Base-by-base conservation (phyloP, 345 rosid genomes). In the Aurinia saxatilis region DNA sequence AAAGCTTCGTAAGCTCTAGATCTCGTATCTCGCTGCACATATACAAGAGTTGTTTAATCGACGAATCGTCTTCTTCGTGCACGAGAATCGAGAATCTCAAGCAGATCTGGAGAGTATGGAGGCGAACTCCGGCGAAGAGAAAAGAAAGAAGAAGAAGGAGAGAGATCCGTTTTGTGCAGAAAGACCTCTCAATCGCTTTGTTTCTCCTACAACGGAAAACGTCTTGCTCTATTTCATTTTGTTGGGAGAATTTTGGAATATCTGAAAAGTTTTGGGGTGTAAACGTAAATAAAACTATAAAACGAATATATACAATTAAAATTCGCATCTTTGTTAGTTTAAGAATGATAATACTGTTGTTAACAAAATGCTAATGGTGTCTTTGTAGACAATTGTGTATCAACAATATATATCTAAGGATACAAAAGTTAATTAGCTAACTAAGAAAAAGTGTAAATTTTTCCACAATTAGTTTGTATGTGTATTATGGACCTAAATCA, bases 131-230 rank as follows among this genome's bases (percentile, higher is more conserved):
- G 54, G 57, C 40, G 65, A 23, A 16, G 50, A 63, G 74, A 21
- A 15, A 23, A 55, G 51, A 59, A 48, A 48, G 74, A 70, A 55
- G 31, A 21, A 27, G 31, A 27, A n/a, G n/a, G 60, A 41, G 60
- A 71, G 75, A 71, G 66, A 72, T 71, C 75, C 75, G 45, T 35
- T 71, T 64, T 64, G 41, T 35, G 66, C n/a, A 70, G 36, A 16
- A 49, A 56, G 44, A 31, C 60, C 57, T 45, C 45, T 47, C 6
- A n/a, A 16, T 17, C 16, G 29, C 50, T 46, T 30, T 60, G 58
- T 49, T 47, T 34, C 2, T 44, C 53, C 27, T 31, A 15, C 58
- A 69, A 63, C 69, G 11, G 75, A 63, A 63, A 56, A 71, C 70
- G 65, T 50, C 60, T 56, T 69, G 36, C 19, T 46, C 37, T 5